phyloP scores from a whole-genome alignment of 73 alveolate species.

The Stentor roeselii region DNA sequence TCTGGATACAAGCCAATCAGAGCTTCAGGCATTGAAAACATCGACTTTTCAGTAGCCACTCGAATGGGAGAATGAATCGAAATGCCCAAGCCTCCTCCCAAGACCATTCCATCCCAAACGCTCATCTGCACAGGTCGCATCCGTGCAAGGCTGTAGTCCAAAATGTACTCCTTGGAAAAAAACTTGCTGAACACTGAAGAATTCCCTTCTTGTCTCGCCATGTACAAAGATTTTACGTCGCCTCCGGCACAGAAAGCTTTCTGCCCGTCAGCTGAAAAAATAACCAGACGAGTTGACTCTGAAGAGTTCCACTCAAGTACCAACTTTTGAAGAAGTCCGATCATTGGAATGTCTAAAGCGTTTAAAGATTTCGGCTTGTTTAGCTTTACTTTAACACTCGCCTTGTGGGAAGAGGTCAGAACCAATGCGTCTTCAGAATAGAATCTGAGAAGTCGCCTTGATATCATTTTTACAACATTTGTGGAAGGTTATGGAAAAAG shows the following conservation, averaged over 20 bases:
- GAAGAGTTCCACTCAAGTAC: constrained; percentile 45
- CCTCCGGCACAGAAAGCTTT: constrained; percentile 98
- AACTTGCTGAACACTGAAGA: constrained; percentile 36
- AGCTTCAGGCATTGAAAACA: constrained; percentile 94
- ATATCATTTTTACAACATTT: constrained; percentile 13
- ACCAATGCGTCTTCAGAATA: neutral
- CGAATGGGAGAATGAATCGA: constrained; percentile 87
- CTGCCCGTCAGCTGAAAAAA: constrained; percentile 81
- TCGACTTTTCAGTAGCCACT: constrained; percentile 86
- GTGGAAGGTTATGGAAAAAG: no score
- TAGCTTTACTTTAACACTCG: neutral
- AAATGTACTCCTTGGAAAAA: constrained; percentile 66
- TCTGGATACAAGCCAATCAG: constrained; percentile 93
- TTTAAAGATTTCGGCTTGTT: constrained; percentile 70
- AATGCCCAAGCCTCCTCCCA: constrained; percentile 97
- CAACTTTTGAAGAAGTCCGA: constrained; percentile 39
- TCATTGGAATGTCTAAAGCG: constrained; percentile 72
- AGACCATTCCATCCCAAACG: constrained; percentile 89
- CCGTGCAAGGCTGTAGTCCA: constrained; percentile 66
- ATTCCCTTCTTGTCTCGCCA: constrained; percentile 51
- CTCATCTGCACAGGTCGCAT: constrained; percentile 76
- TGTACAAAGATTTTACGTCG: constrained; percentile 66
- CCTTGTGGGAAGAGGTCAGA: neutral
- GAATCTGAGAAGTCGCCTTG: neutral
- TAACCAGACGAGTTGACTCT: constrained; percentile 53